Evolutionary conservation across 1,284 basidiomycete genomes (phyloP).

Genomic region (Cystobasidium pallidum): DNA sequence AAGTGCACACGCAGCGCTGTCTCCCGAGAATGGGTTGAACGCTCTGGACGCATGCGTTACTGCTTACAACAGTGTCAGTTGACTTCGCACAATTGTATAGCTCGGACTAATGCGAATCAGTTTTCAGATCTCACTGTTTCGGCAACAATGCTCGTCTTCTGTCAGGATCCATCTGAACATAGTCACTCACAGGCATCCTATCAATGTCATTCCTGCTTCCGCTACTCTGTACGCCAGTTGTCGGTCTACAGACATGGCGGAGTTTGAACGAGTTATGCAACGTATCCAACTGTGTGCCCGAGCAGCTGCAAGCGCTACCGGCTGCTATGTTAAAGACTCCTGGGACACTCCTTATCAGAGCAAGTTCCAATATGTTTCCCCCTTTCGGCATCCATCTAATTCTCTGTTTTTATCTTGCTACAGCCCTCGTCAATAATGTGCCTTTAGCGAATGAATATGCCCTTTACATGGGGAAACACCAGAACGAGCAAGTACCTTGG

Average conservation of each 20-base stretch:
- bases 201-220: background rate
- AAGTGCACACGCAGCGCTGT: constrained; percentile 47
- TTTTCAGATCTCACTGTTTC: background rate
- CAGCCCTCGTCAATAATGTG: background rate
- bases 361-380: too few relatives aligned
- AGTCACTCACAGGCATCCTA: background rate
- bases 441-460: background rate
- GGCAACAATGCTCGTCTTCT: background rate
- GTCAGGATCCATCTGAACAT: background rate
- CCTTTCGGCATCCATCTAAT: background rate
- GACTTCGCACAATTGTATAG: background rate
- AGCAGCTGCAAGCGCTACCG: background rate
- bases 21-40: constrained; percentile 82
- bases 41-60: constrained; percentile 80
- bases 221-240: background rate
- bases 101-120: too few relatives aligned
- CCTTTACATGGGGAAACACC: background rate
- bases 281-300: background rate
- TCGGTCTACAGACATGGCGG: background rate
- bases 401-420: too few relatives aligned
- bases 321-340: background rate
- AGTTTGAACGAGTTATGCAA: background rate
- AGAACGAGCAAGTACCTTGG: background rate
- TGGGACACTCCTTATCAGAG: background rate
- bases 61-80: constrained; percentile 63